Conservation (phyloP, 441 rosid species). For the Populus trichocarpa region DNA sequence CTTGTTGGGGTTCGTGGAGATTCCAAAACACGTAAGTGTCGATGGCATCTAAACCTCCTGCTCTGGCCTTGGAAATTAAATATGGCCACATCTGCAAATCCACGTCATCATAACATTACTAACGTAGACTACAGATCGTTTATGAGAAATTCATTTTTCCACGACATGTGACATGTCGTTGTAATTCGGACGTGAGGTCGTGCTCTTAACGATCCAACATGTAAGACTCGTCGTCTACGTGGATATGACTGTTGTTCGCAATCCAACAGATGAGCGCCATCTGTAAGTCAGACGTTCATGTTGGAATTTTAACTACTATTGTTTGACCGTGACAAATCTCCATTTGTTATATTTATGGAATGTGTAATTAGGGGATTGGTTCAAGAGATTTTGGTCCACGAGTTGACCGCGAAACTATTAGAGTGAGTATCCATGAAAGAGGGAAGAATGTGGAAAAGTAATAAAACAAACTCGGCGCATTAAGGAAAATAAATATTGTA, state of each 20-base stretch:
- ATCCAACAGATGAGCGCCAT: too few species aligned
- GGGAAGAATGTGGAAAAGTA: too few species aligned
- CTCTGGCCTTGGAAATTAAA: constrained; percentile 60
- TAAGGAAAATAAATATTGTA: too few species aligned
- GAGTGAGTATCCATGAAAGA: too few species aligned
- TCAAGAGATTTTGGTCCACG: neutral
- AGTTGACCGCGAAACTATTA: neutral
- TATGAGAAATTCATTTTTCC: neutral
- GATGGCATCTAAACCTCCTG: constrained; percentile 80
- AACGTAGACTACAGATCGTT: neutral
- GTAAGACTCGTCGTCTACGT: neutral
- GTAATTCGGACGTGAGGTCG: too few species aligned
- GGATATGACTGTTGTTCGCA: neutral
- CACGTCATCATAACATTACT: neutral
- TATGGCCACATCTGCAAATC: constrained; percentile 71
- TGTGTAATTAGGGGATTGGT: neutral
- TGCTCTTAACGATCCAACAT: neutral
- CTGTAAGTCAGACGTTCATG: too few species aligned
- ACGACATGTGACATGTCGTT: neutral
- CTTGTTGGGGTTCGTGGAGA: constrained; percentile 65
- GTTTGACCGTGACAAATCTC: too few species aligned
- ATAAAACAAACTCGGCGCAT: too few species aligned
- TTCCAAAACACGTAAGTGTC: constrained; percentile 91
- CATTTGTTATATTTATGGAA: neutral
- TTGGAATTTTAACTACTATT: too few species aligned